A percentile compares a stretch with the other conserved stretches of the same genome.
Conservation (phyloP, 345 rosid species). For the Mangifera indica region DNA sequence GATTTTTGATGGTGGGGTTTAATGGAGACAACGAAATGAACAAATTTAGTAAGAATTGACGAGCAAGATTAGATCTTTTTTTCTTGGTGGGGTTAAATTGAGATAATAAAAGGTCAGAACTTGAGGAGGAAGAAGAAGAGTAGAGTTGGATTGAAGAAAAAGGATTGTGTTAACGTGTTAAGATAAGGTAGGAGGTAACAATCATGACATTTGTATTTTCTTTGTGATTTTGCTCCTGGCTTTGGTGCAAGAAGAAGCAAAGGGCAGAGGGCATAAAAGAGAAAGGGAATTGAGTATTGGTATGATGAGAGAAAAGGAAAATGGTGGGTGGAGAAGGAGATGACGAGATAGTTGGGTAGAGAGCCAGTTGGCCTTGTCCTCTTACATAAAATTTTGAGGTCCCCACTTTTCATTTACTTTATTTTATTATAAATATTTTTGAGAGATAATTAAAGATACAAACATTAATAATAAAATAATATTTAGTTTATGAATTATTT, state of each 20-base stretch:
- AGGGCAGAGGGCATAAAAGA: slow-evolving; percentile 22
- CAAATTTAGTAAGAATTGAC: too few relatives aligned
- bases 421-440: too few relatives aligned
- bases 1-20: slow-evolving; percentile 33
- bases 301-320: background rate
- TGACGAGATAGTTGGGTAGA: background rate
- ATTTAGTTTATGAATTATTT: too few relatives aligned
- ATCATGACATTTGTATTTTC: slow-evolving; percentile 39
- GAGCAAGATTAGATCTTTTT: slow-evolving; percentile 18
- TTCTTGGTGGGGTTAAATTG: background rate
- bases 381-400: background rate
- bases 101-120: too few relatives aligned
- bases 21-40: slow-evolving; percentile 8
- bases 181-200: slow-evolving; percentile 60
- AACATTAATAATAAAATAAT: too few relatives aligned
- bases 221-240: slow-evolving; percentile 15
- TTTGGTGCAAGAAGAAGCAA: slow-evolving; percentile 38
- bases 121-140: slow-evolving; percentile 25
- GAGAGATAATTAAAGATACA: too few relatives aligned
- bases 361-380: background rate
- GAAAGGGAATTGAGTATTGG: background rate
- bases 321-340: slow-evolving; percentile 11
- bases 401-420: too few relatives aligned
- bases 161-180: slow-evolving; percentile 11
- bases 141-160: slow-evolving; percentile 84